Evolutionary conservation across 2,329 filamentous ascomycete genomes (phyloP), one percentile per base, ranked within the genome.

Genomic region (Dactylella cylindrospora): DNA sequence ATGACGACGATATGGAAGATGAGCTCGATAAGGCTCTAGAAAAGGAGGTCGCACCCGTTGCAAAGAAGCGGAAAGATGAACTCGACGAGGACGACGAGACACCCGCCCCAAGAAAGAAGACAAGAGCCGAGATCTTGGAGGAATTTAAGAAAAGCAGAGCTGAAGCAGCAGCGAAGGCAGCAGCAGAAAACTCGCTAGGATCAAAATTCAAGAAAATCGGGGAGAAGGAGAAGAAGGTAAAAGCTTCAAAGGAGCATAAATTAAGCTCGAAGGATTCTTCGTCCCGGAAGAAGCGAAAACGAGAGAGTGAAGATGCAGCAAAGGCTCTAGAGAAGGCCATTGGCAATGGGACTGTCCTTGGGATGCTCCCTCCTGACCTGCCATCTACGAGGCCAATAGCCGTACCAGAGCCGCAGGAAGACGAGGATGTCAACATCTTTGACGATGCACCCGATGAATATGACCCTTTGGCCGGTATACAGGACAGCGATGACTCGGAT

Each of bases 391-490:
- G 68, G 65, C 36, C 40, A 19, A 7, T 52, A 28, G 49, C 66
- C 67, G 3, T 70, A 43, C 71, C 73, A 53, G 71, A 77, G 7
- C 74, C 79, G 59, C 73, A 77, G 65, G 77, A 81, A 15, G 76
- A 81, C 29, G 76, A 80, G 53, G 77, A 85, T 46, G 71, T 81
- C 19, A 76, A 85, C 67, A 86, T 86, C 5, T 86, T 86, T 65
- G 83, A 81, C 31, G 82, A 80, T 47, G 82, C 76, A 0, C 83
- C 79, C 2, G 82, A 83, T 53, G 83, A 86, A 67, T 86, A 86
- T 69, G 78, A 86, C 69, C 84, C 84, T 1, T 71, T 86, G 33
- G 83, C 82, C 2, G 83, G 77, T 4, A 73, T 86, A 66, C 57
- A 60, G 15, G 67, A 65, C 15, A 77, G 73, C 10, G 70, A 71